Base-by-base conservation (phyloP, 768 basidiomycete genomes). In the Favolaschia claudopus region DNA sequence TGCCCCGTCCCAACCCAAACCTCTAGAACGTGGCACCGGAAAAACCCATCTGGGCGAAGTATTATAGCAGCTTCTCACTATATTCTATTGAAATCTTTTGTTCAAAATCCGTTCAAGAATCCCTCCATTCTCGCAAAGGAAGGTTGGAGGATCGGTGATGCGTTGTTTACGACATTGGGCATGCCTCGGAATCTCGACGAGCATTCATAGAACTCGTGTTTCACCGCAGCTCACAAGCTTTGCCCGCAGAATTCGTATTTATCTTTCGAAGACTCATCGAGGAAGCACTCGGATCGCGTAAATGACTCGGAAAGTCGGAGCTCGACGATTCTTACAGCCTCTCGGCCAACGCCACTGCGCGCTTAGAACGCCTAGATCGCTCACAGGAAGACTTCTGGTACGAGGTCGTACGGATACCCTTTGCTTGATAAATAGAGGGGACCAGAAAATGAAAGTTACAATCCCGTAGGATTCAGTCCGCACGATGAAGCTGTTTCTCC, bases 1-100 rank as follows among this genome's bases (percentile, higher is more conserved):
- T 14, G 79, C 85, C 0, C 79, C 85, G 1, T 82, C 71, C 17
- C 91, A 92, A 69, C 87, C 85, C 4, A 84, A 87, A 68, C 82
- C 91, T 1, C 69, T 81, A 33, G 76, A 81, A 58, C 72, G 80
- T 56, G 80, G 81, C n/a, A 72, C 76, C 19, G 80, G 80, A 39
- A 75, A 79, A 63, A 70, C 80, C 10, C 50, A 58, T 29, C 28
- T 64, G 42, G 28, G 55, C 28, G 45, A 64, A 7, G 58, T 60
- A 27, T 38, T 64, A 32, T 64, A 60, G 44, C 49, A 42, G 27
- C 50, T 19, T 50, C 20, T 29, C 38, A 25, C 38, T 33, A 40
- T 25, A 22, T 20, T 24, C 20, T 37, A 6, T 56, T 24, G 17
- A 33, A 46, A 45, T 46, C 13, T 28, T 38, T 57, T 47, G 36